Evolutionary conservation across 2,329 filamentous ascomycete genomes (phyloP).

Genomic region (Penicillium corylophilum): DNA sequence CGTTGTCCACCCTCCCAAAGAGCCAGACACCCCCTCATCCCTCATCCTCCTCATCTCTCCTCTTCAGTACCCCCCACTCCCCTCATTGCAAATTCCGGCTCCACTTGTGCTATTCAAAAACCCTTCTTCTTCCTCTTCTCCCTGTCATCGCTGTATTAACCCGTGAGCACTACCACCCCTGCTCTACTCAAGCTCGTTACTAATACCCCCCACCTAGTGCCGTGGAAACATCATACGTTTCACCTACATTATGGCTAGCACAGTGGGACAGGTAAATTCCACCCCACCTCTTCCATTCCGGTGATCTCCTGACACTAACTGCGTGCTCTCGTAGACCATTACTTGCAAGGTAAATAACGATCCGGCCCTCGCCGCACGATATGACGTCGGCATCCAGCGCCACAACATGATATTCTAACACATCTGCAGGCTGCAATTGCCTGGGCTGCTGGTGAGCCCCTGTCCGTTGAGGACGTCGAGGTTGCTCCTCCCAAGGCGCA

Average conservation of each 20-base stretch:
- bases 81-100: conserved; percentile 16
- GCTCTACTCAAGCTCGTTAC: not conserved
- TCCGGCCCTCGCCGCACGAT: conserved; percentile 3
- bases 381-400: conserved; percentile 17
- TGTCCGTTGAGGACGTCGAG: conserved; percentile 88
- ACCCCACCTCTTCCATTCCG: not conserved
- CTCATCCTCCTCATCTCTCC: conserved; percentile 7
- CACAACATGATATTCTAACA: conserved; percentile 14
- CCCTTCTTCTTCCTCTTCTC: conserved; percentile 13
- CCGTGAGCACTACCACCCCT: conserved; percentile 11
- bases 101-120: conserved; percentile 17
- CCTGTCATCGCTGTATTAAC: conserved; percentile 15
- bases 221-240: not conserved
- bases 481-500: conserved; percentile 84
- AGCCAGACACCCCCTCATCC: conserved; percentile 14
- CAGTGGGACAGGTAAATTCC: conserved; percentile 54
- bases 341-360: conserved; percentile 68
- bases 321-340: conserved; percentile 69
- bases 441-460: conserved; percentile 91
- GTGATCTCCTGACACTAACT: conserved; percentile 6
- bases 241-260: conserved; percentile 50
- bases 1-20: conserved; percentile 7
- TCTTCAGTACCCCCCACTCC: conserved; percentile 14
- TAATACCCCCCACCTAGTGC: not conserved
- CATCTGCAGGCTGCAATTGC: conserved; percentile 75